Percentiles rank a stretch among this genome's conserved stretches.
These are phyloP conservation scores for Sideroxylon spinosum DNA, from an alignment of 179 eudicot species.

Conservation along the genomic window DNA sequence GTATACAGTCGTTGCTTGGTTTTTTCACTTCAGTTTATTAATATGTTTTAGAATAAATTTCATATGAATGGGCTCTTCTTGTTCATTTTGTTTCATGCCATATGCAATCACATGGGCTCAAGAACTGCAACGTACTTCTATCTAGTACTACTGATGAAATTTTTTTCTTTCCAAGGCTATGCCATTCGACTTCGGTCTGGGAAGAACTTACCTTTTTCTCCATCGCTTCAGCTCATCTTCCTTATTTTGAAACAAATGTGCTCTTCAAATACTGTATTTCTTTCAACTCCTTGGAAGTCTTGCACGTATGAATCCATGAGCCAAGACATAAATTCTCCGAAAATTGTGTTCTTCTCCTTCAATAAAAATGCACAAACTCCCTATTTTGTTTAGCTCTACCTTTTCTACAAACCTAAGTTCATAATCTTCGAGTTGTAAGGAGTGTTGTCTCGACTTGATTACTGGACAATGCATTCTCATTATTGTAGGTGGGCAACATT, in stretches of 20 bases:
- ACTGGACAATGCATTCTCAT: background rate
- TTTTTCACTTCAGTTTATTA: background rate
- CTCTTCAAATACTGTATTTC: too few species aligned
- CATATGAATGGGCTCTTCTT: background rate
- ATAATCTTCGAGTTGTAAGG: too few species aligned
- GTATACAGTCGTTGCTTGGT: constrained; percentile 36
- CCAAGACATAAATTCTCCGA: too few species aligned
- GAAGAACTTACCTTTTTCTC: background rate
- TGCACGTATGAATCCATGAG: too few species aligned
- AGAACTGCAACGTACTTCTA: background rate
- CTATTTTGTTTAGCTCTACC: too few species aligned
- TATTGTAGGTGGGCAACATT: background rate
- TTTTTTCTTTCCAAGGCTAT: background rate
- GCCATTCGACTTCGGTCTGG: too few species aligned
- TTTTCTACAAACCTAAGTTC: too few species aligned
- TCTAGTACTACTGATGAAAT: background rate
- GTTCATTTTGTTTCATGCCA: background rate
- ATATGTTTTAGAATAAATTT: background rate
- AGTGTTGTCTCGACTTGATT: too few species aligned
- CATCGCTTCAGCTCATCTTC: background rate
- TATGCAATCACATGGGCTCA: constrained; percentile 5
- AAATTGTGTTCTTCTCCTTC: too few species aligned
- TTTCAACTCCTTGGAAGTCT: too few species aligned
- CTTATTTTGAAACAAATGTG: too few species aligned
- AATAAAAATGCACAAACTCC: too few species aligned